Conservation (phyloP, 2,329 filamentous ascomycete genomes). For the Pseudogymnoascus sp. region DNA sequence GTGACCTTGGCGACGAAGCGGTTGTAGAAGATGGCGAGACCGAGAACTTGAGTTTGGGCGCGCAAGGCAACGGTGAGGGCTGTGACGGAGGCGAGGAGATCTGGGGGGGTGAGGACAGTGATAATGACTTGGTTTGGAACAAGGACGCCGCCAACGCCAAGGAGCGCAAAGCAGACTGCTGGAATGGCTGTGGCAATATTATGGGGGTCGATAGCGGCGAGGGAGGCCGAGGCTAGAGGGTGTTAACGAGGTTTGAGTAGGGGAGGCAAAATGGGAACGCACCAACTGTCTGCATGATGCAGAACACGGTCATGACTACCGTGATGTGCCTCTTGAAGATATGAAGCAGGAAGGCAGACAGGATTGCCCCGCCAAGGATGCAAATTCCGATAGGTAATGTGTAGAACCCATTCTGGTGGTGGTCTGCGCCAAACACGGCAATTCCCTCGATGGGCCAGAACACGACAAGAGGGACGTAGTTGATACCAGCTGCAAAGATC, state of each 20-base stretch:
- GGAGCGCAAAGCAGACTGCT: slow-evolving; percentile 47
- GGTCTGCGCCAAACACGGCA: slow-evolving; percentile 56
- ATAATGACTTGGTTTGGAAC: slow-evolving; percentile 57
- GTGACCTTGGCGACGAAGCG: slow-evolving; percentile 34
- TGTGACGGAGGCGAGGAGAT: slow-evolving; percentile 58
- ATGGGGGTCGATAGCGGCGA: slow-evolving; percentile 39
- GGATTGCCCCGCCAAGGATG: slow-evolving; percentile 50
- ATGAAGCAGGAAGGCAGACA: slow-evolving; percentile 48
- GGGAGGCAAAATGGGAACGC: not conserved
- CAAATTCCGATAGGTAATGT: slow-evolving; percentile 54
- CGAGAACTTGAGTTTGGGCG: slow-evolving; percentile 55
- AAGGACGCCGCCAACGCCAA: slow-evolving; percentile 59
- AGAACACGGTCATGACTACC: slow-evolving; percentile 43
- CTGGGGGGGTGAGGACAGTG: slow-evolving; percentile 58
- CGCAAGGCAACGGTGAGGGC: slow-evolving; percentile 58
- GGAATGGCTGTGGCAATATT: slow-evolving; percentile 47
- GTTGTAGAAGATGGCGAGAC: slow-evolving; percentile 48
- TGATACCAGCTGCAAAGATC: slow-evolving; percentile 22
- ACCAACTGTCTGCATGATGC: slow-evolving; percentile 44
- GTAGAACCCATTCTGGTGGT: slow-evolving; percentile 52
- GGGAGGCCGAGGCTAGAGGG: slow-evolving; percentile 34
- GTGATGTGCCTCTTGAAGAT: slow-evolving; percentile 48
- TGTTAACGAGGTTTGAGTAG: not conserved
- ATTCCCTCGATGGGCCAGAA: slow-evolving; percentile 56
- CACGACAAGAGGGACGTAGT: slow-evolving; percentile 27